These are phyloP conservation scores for Cryptococcus sp. DNA, from an alignment of 1,284 basidiomycete genomes.

Conservation along the genomic window DNA sequence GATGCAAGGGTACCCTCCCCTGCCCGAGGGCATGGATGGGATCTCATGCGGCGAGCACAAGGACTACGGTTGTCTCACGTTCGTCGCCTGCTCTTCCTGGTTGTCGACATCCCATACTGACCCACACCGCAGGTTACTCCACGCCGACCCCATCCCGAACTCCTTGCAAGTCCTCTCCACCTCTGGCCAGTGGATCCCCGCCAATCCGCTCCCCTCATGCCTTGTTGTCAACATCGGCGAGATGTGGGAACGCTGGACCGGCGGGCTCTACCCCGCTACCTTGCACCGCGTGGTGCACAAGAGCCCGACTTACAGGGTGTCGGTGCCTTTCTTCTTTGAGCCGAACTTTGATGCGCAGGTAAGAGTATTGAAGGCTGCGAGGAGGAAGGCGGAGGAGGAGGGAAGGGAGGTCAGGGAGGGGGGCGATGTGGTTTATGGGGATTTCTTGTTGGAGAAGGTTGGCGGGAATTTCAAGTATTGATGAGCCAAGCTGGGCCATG, in stretches of 20 bases:
- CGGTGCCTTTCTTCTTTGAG: constrained; percentile 41
- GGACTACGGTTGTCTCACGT: constrained; percentile 86
- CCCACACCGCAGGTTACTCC: constrained; percentile 60
- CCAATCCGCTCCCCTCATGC: constrained; percentile 64
- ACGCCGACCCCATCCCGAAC: constrained; percentile 69
- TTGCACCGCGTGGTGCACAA: constrained; percentile 36
- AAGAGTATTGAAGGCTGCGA: constrained; percentile 22
- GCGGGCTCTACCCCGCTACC: constrained; percentile 36
- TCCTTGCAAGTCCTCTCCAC: constrained; percentile 73
- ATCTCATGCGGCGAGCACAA: constrained; percentile 81
- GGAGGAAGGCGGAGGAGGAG: constrained; percentile 19
- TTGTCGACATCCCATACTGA: constrained; percentile 1
- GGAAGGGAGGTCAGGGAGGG: constrained; percentile 4
- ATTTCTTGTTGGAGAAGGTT: constrained; percentile 24
- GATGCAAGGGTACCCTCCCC: constrained; percentile 68
- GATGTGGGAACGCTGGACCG: constrained; percentile 39
- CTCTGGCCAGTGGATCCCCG: constrained; percentile 61
- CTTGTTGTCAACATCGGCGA: constrained; percentile 70
- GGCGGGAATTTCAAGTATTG: constrained; percentile 30
- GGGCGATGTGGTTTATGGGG: constrained; percentile 19
- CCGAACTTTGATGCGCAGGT: constrained; percentile 31
- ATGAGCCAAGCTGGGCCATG: neutral
- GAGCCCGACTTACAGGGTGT: constrained; percentile 28
- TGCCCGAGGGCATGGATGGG: constrained; percentile 70
- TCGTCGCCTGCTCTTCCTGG: too few species aligned